A percentile compares a stretch with the other conserved stretches of the same genome.
Conservation (phyloP, 176 grass and related monocot species). For the Elaeis guineensis region DNA sequence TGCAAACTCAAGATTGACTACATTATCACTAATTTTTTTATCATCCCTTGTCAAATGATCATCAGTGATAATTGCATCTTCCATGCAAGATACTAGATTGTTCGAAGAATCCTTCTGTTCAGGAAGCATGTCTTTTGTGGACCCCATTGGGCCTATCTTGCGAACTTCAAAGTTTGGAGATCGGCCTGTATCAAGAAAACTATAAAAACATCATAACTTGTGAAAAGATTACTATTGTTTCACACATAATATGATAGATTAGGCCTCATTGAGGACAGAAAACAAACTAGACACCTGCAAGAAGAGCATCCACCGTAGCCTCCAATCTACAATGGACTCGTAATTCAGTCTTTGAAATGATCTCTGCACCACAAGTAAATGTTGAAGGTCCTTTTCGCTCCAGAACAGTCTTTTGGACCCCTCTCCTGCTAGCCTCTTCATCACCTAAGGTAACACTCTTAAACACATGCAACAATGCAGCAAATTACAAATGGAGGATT, state of each 20-base stretch:
- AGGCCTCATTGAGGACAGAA: background rate
- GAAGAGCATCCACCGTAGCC: constrained; percentile 70
- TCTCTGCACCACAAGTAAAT: constrained; percentile 85
- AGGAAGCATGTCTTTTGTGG: constrained; percentile 24
- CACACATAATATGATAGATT: no score
- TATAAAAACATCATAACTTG: background rate
- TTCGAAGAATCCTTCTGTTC: constrained; percentile 24
- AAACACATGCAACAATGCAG: constrained; percentile 5
- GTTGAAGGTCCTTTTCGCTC: constrained; percentile 78
- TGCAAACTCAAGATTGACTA: constrained; percentile 46
- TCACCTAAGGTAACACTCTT: constrained; percentile 90
- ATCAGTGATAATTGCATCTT: constrained; percentile 14
- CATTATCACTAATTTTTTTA: constrained; percentile 33
- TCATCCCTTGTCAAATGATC: constrained; percentile 22
- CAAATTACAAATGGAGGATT: constrained; percentile 1
- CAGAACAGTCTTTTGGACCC: constrained; percentile 76
- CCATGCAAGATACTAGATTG: constrained; percentile 6
- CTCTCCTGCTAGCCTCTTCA: constrained; percentile 80
- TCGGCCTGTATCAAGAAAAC: constrained; percentile 44
- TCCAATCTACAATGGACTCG: constrained; percentile 60
- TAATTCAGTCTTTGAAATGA: constrained; percentile 83
- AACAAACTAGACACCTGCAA: constrained; percentile 49
- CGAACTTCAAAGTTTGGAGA: constrained; percentile 64
- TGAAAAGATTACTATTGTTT: background rate
- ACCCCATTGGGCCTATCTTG: constrained; percentile 36